These are phyloP conservation scores for Ormosia emarginata DNA, from an alignment of 306 rosid genomes.

Conservation along the genomic window DNA sequence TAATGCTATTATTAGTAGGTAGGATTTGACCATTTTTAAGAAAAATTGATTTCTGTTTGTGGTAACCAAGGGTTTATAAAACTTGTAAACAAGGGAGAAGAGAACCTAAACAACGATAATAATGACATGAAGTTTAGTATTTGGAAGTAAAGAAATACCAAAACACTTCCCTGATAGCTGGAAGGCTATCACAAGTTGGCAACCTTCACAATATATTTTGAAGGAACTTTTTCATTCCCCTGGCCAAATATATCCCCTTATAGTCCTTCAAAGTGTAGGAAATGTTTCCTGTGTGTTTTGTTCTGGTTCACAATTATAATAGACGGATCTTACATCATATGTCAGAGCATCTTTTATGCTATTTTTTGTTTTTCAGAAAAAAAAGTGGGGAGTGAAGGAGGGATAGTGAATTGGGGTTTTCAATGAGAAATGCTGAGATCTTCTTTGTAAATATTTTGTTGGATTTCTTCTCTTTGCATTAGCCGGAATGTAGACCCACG, in stretches of 20 bases:
- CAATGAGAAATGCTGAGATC: not conserved
- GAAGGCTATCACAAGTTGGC: no score
- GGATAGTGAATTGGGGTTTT: not conserved
- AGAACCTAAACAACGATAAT: not conserved
- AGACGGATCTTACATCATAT: no score
- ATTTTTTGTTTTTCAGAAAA: not conserved
- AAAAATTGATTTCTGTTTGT: not conserved
- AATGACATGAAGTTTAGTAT: no score
- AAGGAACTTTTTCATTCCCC: no score
- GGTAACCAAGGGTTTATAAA: not conserved
- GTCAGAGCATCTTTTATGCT: not conserved
- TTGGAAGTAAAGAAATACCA: no score
- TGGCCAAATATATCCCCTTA: no score
- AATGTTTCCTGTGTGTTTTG: no score
- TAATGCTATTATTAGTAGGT: not conserved
- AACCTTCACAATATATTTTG: no score
- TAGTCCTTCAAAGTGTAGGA: no score
- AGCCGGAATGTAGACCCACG: no score
- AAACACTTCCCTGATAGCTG: not conserved
- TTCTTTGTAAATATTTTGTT: not conserved
- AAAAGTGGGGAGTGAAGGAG: not conserved
- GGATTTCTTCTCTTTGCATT: not conserved
- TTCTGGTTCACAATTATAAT: no score
- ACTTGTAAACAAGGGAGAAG: not conserved
- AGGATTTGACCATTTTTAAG: not conserved